Percentiles rank a stretch among this genome's conserved stretches.
phyloP scores from a whole-genome alignment of 2,329 filamentous ascomycete species.

The Acarospora socialis region DNA sequence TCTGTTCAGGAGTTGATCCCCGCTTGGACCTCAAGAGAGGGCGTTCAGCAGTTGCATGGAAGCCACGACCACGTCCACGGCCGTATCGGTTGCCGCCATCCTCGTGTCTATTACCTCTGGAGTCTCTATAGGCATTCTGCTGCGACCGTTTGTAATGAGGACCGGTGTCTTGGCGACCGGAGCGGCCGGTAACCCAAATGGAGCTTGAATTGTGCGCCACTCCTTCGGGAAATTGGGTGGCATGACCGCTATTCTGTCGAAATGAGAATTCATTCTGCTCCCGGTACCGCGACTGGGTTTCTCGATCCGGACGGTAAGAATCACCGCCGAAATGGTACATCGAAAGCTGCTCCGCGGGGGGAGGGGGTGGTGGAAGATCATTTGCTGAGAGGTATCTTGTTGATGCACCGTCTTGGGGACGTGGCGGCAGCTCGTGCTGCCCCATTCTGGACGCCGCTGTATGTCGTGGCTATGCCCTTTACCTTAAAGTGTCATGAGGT shows the following conservation, averaged over 20 bases:
- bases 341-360: conserved; percentile 4
- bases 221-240: conserved; percentile 1
- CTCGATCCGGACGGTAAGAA: conserved; percentile 5
- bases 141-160: background rate
- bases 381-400: conserved; percentile 4
- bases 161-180: conserved; percentile 5
- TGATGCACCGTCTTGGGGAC: conserved; percentile 6
- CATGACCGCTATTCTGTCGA: conserved; percentile 1
- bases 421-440: conserved; percentile 5
- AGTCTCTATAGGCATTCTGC: background rate
- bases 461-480: too few species aligned
- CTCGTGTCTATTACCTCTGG: background rate
- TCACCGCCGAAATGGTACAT: conserved; percentile 5
- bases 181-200: conserved; percentile 7
- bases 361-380: conserved; percentile 4
- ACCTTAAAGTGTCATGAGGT: too few species aligned
- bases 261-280: conserved; percentile 8
- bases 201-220: conserved; percentile 1
- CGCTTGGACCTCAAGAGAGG: conserved; percentile 8
- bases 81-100: background rate
- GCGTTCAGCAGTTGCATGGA: conserved; percentile 6
- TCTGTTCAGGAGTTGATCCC: conserved; percentile 9
- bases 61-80: conserved; percentile 2
- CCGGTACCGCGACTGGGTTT: background rate
- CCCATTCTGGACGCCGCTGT: too few species aligned